Percentiles rank a stretch among this genome's conserved stretches.
phyloP scores from a whole-genome alignment of 2,329 filamentous ascomycete genomes.

The Cercospora sesami region DNA sequence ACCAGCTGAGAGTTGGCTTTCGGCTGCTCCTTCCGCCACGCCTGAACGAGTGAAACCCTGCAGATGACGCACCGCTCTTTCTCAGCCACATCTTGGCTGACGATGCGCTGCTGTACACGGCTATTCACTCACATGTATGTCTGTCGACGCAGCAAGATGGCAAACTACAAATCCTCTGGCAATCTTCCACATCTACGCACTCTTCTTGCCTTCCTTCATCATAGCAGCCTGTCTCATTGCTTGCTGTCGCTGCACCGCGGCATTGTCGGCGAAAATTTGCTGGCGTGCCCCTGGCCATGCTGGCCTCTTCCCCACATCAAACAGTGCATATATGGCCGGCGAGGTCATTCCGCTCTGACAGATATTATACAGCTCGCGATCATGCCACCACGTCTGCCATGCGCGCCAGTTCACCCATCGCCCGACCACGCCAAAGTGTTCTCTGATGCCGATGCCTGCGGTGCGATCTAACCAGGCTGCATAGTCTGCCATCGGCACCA shows the following conservation, averaged over 20 bases:
- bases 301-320: constrained; percentile 40
- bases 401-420: constrained; percentile 30
- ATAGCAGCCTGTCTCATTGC: not conserved
- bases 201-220: not conserved
- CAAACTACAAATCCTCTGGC: not conserved
- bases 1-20: constrained; percentile 8
- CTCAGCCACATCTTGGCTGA: constrained; percentile 6
- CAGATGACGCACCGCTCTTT: not conserved
- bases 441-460: constrained; percentile 37
- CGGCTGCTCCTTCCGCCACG: constrained; percentile 1
- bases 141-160: too few species aligned
- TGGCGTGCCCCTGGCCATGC: constrained; percentile 36
- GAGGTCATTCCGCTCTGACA: constrained; percentile 40
- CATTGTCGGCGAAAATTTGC: constrained; percentile 28
- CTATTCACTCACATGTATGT: not conserved
- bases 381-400: constrained; percentile 41
- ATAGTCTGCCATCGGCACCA: constrained; percentile 30
- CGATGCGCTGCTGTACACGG: not conserved
- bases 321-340: constrained; percentile 40
- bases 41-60: constrained; percentile 6
- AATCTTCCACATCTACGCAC: not conserved
- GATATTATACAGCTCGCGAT: constrained; percentile 38
- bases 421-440: constrained; percentile 36
- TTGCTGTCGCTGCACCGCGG: constrained; percentile 4
- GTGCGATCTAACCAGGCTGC: constrained; percentile 38